Conservation (phyloP, 1,284 basidiomycete species). For the Takashimella tepidaria region DNA sequence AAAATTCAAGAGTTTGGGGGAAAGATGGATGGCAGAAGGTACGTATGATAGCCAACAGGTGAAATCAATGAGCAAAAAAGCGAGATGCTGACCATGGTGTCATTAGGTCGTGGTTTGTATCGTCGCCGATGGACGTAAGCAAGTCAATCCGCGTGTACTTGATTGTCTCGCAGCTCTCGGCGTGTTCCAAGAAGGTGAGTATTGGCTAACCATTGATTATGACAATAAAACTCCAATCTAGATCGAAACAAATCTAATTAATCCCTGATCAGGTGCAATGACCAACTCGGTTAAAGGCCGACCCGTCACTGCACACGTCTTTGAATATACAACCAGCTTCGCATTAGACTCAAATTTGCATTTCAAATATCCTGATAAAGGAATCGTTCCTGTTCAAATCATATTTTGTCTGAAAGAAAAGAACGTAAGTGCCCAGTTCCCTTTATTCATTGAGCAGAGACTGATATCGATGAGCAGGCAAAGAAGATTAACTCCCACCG, state of each 20-base stretch:
- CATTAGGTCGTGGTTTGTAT: slow-evolving; percentile 86
- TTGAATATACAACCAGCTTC: slow-evolving; percentile 86
- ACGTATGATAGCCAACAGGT: too few species aligned
- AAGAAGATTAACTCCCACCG: slow-evolving; percentile 96
- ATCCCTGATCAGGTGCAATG: slow-evolving; percentile 75
- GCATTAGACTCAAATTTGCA: slow-evolving; percentile 80
- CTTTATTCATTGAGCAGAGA: too few species aligned
- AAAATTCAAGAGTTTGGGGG: slow-evolving; percentile 94
- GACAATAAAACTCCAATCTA: not conserved
- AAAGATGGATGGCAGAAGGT: slow-evolving; percentile 96
- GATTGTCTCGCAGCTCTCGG: slow-evolving; percentile 65
- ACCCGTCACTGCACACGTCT: slow-evolving; percentile 86
- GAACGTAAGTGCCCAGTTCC: slow-evolving; percentile 90
- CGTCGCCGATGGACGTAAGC: slow-evolving; percentile 88
- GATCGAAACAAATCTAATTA: not conserved
- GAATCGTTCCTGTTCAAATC: slow-evolving; percentile 83
- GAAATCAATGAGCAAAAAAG: too few species aligned
- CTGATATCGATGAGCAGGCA: slow-evolving; percentile 52
- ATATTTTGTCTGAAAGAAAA: slow-evolving; percentile 72
- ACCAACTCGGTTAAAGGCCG: slow-evolving; percentile 83
- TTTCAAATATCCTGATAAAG: slow-evolving; percentile 92
- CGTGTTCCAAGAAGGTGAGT: slow-evolving; percentile 53
- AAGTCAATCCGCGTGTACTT: slow-evolving; percentile 86
- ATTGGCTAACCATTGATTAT: not conserved
- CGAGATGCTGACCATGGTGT: not conserved